These are phyloP conservation scores for Candida tetrigidarum DNA, from an alignment of 1,139 yeast species.

Conservation along the genomic window DNA sequence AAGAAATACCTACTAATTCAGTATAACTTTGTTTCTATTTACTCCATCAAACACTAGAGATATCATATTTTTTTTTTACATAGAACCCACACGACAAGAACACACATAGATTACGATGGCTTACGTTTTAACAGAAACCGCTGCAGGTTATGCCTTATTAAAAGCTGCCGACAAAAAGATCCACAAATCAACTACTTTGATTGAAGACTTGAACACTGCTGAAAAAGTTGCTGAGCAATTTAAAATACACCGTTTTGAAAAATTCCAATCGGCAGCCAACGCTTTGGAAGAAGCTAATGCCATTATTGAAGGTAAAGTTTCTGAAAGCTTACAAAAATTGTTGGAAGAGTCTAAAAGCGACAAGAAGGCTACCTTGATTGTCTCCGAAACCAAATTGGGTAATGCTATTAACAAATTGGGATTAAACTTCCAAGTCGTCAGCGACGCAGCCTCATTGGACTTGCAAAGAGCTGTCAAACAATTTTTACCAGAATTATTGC, in stretches of 20 bases:
- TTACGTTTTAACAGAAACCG: slow-evolving; percentile 94
- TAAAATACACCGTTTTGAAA: slow-evolving; percentile 94
- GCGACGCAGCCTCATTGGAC: slow-evolving; percentile 94
- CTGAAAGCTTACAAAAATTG: slow-evolving; percentile 77
- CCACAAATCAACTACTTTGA: slow-evolving; percentile 76
- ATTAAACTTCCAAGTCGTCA: slow-evolving; percentile 81
- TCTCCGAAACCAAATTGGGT: slow-evolving; percentile 94
- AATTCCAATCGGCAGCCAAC: slow-evolving; percentile 91
- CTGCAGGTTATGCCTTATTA: slow-evolving; percentile 97
- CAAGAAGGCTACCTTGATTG: slow-evolving; percentile 88
- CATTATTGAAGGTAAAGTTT: slow-evolving; percentile 90
- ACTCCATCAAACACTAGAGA: slow-evolving; percentile 1
- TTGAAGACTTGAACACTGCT: slow-evolving; percentile 80
- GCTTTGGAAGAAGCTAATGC: slow-evolving; percentile 97
- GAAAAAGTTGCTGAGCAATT: slow-evolving; percentile 81
- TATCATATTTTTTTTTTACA: no score
- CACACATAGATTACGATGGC: slow-evolving; percentile 56
- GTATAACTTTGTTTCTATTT: not conserved
- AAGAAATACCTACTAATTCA: not conserved
- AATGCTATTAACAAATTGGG: slow-evolving; percentile 96
- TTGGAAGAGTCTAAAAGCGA: slow-evolving; percentile 84
- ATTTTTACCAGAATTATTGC: slow-evolving; percentile 89
- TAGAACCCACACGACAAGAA: slow-evolving; percentile 2
- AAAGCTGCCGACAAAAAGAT: slow-evolving; percentile 98
- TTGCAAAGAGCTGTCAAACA: slow-evolving; percentile 95